A percentile compares a stretch with the other conserved stretches of the same genome.
phyloP scores from a whole-genome alignment of 371 early-diverging fungal genomes.

The Cokeromyces recurvatus region DNA sequence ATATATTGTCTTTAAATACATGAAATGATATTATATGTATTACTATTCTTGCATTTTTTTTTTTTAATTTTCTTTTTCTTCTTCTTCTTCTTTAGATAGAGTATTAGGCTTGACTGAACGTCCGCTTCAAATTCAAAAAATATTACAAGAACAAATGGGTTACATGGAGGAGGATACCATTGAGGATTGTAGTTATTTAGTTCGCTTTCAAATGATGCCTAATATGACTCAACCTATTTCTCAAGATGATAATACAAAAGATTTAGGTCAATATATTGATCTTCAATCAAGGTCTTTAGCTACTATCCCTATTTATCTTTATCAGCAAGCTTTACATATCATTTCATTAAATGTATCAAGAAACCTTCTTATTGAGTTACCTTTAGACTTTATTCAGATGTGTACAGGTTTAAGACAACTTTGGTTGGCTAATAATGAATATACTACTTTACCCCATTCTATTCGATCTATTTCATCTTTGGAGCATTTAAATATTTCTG shows the following conservation, averaged over 20 bases:
- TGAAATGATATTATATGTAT: no score
- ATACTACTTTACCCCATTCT: conserved; percentile 57
- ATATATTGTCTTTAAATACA: neutral
- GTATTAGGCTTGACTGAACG: conserved; percentile 62
- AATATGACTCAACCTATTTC: conserved; percentile 46
- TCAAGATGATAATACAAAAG: conserved; percentile 28
- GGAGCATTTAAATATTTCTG: conserved; percentile 70
- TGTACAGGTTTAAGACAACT: conserved; percentile 65
- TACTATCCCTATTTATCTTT: conserved; percentile 75
- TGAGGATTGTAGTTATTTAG: conserved; percentile 71
- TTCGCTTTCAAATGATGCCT: conserved; percentile 73
- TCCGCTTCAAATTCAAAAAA: conserved; percentile 69
- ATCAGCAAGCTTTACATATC: conserved; percentile 61
- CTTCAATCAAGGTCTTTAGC: conserved; percentile 62
- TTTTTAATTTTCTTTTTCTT: no score
- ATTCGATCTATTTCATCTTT: conserved; percentile 55
- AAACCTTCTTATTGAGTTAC: conserved; percentile 68
- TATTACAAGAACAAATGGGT: conserved; percentile 70
- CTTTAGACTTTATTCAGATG: conserved; percentile 73
- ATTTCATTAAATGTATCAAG: conserved; percentile 69
- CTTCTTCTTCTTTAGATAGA: conserved; percentile 52
- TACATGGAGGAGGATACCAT: conserved; percentile 75
- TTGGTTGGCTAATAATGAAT: conserved; percentile 65
- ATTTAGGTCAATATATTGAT: conserved; percentile 52
- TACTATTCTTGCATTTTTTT: neutral